These are phyloP conservation scores for Penicillium freii DNA, from an alignment of 2,329 filamentous ascomycete genomes.

Conservation along the genomic window DNA sequence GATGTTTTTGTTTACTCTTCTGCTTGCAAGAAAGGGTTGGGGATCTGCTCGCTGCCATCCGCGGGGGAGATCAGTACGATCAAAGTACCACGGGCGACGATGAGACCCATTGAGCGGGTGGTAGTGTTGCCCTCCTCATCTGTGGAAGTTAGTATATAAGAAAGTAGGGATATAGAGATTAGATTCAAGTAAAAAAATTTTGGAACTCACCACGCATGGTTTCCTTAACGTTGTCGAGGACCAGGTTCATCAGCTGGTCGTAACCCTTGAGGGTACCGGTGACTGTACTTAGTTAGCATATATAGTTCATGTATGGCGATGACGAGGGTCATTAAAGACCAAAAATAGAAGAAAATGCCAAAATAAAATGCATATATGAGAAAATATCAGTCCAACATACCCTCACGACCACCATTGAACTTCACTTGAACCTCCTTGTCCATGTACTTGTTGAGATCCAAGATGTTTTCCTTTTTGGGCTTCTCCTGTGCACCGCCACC, in stretches of 20 bases:
- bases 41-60: slow-evolving; percentile 92
- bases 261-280: slow-evolving; percentile 89
- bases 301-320: slow-evolving; percentile 1
- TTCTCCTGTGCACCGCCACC: slow-evolving; percentile 61
- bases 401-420: slow-evolving; percentile 74
- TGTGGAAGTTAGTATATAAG: slow-evolving; percentile 40
- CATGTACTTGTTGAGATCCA: slow-evolving; percentile 94
- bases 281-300: slow-evolving; percentile 53
- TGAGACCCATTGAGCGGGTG: slow-evolving; percentile 75
- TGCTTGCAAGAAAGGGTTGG: slow-evolving; percentile 81
- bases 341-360: background rate
- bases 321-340: background rate
- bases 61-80: slow-evolving; percentile 89
- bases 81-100: slow-evolving; percentile 87
- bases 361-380: background rate
- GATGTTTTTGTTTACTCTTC: slow-evolving; percentile 54
- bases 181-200: background rate
- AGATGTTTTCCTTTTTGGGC: slow-evolving; percentile 98
- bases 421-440: slow-evolving; percentile 94
- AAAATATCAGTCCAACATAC: slow-evolving; percentile 10
- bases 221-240: slow-evolving; percentile 91
- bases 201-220: slow-evolving; percentile 71
- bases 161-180: background rate
- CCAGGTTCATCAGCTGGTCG: slow-evolving; percentile 96
- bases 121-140: slow-evolving; percentile 91